Base-by-base conservation (phyloP, 768 basidiomycete genomes). In the Lactifluus subvellereus region DNA sequence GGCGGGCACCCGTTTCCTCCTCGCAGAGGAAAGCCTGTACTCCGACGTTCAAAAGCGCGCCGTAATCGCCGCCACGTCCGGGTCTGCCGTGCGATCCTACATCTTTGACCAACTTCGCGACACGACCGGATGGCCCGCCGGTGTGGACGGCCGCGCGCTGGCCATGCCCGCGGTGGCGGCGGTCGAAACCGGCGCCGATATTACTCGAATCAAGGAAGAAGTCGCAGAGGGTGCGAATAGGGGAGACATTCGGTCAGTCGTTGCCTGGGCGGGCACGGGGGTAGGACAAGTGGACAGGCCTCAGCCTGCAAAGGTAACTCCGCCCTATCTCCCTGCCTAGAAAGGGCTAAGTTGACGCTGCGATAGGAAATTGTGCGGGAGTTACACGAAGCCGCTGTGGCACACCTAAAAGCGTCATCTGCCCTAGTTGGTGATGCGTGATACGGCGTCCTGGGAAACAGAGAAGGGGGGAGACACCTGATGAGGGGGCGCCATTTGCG, bases 1-100 rank as follows among this genome's bases (percentile, higher is more conserved):
- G 35, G 69, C 86, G 22, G 91, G 91, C 57, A 93, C 91, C 0
- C 86, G 89, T 7, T 89, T 92, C 69, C 73, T 89, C 53, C 76
- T 87, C 62, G 82, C 88, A 1, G 78, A 80, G 4, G 89, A 91
- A 74, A 80, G 85, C 65, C 72, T 67, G 38, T 77, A 76, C 69
- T 59, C 75, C 6, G 59, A 62, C 5, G 62, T 58, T 9, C 71
- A 74, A 61, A 79, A 78, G 69, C 62, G 69, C 10, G 68, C 73
- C 2, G 61, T 79, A 60, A 52, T 74, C 14, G 69, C 55, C 11
- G 74, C 73, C 14, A 67, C 42, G 32, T 59, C 65, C 48, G 60
- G 67, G 45, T 59, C 69, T 45, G 71, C 77, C 9, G 67, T 69
- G 27, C 73, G 77, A 30, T 74, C 73, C 13, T 65, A 66, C 60